phyloP scores from a whole-genome alignment of 225 moss, liverwort and hornwort genomes.

The Polytrichum commune region DNA sequence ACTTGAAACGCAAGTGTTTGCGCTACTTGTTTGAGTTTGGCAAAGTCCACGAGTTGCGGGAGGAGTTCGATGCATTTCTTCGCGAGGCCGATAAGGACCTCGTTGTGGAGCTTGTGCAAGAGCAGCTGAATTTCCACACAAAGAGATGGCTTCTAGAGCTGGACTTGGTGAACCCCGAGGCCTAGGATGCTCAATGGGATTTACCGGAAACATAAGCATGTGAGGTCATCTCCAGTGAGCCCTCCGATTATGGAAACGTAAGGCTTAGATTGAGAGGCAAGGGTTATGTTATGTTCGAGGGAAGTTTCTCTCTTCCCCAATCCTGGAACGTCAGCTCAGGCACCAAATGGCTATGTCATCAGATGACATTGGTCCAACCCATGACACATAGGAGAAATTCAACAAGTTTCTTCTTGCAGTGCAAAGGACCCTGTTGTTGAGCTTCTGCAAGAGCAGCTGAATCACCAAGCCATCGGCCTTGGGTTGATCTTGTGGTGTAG shows the following conservation, averaged over 20 bases:
- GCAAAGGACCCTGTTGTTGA: conserved; percentile 52
- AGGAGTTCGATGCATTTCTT: conserved; percentile 43
- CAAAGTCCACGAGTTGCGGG: conserved; percentile 35
- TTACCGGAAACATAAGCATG: too few species aligned
- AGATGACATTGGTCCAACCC: too few species aligned
- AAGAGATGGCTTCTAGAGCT: conserved; percentile 28
- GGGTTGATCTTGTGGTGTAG: too few species aligned
- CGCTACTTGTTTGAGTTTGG: conserved; percentile 49
- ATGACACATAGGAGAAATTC: conserved; percentile 19
- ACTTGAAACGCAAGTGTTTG: conserved; percentile 44
- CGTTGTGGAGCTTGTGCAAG: conserved; percentile 45
- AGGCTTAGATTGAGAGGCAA: too few species aligned
- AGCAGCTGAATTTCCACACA: conserved; percentile 34
- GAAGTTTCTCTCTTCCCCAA: too few species aligned
- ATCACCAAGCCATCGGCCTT: too few species aligned
- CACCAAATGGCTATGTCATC: too few species aligned
- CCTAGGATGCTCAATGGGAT: too few species aligned
- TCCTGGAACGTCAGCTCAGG: too few species aligned
- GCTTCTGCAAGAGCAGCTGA: conserved; percentile 33
- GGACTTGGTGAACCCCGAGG: neutral
- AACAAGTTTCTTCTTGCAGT: conserved; percentile 35
- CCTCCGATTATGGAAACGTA: too few species aligned
- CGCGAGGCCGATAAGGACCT: conserved; percentile 42
- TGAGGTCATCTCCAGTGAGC: too few species aligned
- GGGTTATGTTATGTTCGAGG: too few species aligned